Conservation (phyloP, 1,284 basidiomycete genomes). For the Malassezia globosa region DNA sequence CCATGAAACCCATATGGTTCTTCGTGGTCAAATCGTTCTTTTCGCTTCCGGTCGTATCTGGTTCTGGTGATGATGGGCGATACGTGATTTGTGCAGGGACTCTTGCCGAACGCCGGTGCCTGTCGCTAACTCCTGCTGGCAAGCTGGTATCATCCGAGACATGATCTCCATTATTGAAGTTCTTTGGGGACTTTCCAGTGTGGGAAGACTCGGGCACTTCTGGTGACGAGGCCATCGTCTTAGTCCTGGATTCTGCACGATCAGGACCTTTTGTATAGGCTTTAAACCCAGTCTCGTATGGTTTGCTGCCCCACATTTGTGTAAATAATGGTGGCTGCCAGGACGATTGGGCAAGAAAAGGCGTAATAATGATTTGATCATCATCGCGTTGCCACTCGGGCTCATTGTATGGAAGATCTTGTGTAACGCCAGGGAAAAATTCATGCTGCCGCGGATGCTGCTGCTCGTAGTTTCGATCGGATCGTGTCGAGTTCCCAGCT, state of each 20-base stretch:
- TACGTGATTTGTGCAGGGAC: no score
- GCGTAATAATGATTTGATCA: slow-evolving; percentile 9
- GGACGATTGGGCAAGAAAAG: slow-evolving; percentile 9
- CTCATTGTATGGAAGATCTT: neutral
- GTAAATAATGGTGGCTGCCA: slow-evolving; percentile 7
- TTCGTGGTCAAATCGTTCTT: no score
- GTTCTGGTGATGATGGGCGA: no score
- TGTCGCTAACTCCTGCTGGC: neutral
- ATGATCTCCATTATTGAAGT: no score
- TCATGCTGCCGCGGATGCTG: neutral
- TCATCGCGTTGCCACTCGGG: slow-evolving; percentile 12
- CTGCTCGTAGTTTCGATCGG: no score
- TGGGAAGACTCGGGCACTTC: neutral
- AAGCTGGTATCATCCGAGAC: no score
- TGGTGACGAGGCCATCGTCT: neutral
- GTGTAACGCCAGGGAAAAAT: neutral
- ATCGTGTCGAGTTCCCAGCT: neutral
- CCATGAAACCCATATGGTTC: neutral
- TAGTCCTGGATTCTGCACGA: neutral
- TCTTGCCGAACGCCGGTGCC: neutral
- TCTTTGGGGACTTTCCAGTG: no score
- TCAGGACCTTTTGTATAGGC: neutral
- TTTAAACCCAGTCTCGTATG: neutral
- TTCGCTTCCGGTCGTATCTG: no score
- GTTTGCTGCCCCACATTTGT: neutral